phyloP scores from a whole-genome alignment of 1,284 basidiomycete genomes.

The Irpex lacteus region DNA sequence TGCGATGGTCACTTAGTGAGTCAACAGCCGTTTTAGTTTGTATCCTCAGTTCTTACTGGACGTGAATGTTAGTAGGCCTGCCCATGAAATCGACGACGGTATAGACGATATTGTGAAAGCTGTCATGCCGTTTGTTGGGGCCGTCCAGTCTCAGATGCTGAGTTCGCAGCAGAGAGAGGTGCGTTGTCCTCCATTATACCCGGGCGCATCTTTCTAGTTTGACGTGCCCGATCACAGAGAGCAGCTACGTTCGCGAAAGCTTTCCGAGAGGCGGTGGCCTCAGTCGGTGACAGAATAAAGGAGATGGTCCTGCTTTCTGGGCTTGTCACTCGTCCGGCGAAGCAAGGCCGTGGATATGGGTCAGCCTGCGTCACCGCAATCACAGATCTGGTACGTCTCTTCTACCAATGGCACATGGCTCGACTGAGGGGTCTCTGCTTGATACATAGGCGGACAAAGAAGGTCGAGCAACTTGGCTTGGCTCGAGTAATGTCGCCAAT shows the following conservation, averaged over 20 bases:
- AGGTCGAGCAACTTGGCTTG: constrained; percentile 8
- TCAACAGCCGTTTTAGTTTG: background rate
- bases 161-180: constrained; percentile 5
- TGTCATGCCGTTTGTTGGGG: background rate
- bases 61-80: background rate
- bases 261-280: background rate
- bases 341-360: constrained; percentile 11
- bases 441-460: constrained; percentile 6
- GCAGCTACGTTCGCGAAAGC: background rate
- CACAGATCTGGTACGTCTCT: constrained; percentile 1
- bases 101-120: background rate
- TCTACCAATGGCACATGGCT: background rate
- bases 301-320: constrained; percentile 8
- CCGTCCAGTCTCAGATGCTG: background rate
- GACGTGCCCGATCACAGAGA: background rate
- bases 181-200: background rate
- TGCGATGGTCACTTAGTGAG: constrained; percentile 1
- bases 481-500: constrained; percentile 13
- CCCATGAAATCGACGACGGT: background rate
- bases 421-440: background rate
- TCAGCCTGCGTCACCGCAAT: constrained; percentile 3
- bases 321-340: constrained; percentile 6
- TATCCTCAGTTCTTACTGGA: background rate
- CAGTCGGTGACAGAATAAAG: constrained; percentile 2
- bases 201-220: background rate